Evolutionary conservation across 257 asterid genomes (phyloP), one percentile per base, ranked within the genome.

Genomic region (Solanum peruvianum): DNA sequence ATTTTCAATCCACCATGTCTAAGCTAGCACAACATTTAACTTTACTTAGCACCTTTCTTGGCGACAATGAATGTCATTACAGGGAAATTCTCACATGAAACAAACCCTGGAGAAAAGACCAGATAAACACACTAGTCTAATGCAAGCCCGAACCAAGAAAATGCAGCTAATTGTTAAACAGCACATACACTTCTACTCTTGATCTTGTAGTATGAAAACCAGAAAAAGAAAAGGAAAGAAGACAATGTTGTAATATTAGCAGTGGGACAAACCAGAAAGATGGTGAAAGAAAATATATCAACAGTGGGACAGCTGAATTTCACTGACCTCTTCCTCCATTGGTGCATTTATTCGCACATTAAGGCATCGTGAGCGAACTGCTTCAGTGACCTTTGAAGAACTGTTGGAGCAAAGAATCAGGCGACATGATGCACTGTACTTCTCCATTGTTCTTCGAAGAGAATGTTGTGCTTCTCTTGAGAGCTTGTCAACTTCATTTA

Each of bases 391-490:
- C 91, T 94, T 95, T 83, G 99, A 97, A 90, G 99, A 97, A 92
- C 99, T 95, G 92, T 95, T 97, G 90, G 99, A 94, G 93, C 99
- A 97, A 56, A 95, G 91, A 75, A 97, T 94, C 88, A 97, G 94
- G 60, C 98, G 96, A 90, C 99, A 97, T 41, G 98, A 95, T 37
- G 96, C 87, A 92, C 99, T 97, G 85, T 95, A 95, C 91, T 95
- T 97, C 95, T 97, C 99, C 99, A 97, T 97, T 87, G 99, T 97
- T 91, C 99, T 94, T 87, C 99, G 92, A 52, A 97, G 99, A 86
- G 99, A 97, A 90, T 97, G 99, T 27, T 97, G 99, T 87, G 99
- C 99, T 94, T 97, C 99, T 91, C 99, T 93, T 66, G 99, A 97
- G 90, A 97, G 98, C 87, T 93, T 97, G 92, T 97, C 99, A 78